Evolutionary conservation across 2,329 filamentous ascomycete genomes (phyloP), one percentile per base, ranked within the genome.

Genomic region (Fusarium falciforme): DNA sequence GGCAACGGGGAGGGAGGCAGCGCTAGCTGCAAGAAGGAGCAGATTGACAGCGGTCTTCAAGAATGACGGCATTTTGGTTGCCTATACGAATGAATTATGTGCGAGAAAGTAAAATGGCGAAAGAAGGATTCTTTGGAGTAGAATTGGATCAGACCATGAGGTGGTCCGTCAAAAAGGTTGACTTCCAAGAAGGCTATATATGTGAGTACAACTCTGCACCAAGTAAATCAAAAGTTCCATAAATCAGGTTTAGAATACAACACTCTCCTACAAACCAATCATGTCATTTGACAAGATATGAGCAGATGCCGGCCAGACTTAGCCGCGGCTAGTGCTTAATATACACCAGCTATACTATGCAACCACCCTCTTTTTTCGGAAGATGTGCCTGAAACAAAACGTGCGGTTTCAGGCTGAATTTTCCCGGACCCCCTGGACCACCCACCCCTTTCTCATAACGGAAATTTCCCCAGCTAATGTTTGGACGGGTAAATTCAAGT

Each of bases 1-100:
- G 29, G 74, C 73, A 31, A 80, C 67, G 2, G 83, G 82, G 27
- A 81, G 71, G n/a, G 79, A 76, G 17, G 71, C 74, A 4, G 78
- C 80, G 20, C 76, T 77, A 35, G 72, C 71, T 59, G 77, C 77
- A 38, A 83, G 76, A 11, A 73, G 25, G 9, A 68, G 54, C 33
- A 66, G 8, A 42, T 64, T 52, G 16, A 77, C 7, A 22, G 67
- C 63, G 10, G 49, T 25, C n/a, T 64, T 49, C 31, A 68, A 27
- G n/a, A 73, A 57, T 3, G 71, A 71, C 16, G 64, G 61, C 71
- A 74, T 74, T 16, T 57, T 58, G 11, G 9, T 6, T 27, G 4
- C 16, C 4, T 58, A 7, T 6, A 58, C 3, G 25, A 11, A 14
- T 40, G 20, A 58, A 58, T 3, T 57, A 40, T 40, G 55, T 58